A percentile compares a stretch with the other conserved stretches of the same genome.
Evolutionary conservation across 2,329 filamentous ascomycete genomes (phyloP).

Genomic region (Penicillium vulpinum): DNA sequence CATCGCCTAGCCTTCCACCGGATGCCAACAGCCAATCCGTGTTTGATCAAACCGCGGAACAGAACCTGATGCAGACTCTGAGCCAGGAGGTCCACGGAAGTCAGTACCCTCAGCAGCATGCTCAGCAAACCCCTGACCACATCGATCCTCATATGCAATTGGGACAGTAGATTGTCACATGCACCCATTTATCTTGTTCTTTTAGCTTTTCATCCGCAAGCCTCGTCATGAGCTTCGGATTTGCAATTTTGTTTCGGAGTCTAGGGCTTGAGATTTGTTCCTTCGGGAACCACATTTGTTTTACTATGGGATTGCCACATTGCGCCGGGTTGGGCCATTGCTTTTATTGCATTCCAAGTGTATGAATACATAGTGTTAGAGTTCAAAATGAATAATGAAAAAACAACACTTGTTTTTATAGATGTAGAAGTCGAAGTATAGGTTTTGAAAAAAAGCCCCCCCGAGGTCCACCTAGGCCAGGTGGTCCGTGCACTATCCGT

Average conservation of each 20-base stretch:
- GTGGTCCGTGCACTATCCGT: slow-evolving; percentile 10
- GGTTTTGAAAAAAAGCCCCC: neutral
- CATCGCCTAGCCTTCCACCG: slow-evolving; percentile 37
- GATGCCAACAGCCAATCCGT: slow-evolving; percentile 34
- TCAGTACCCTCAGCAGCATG: slow-evolving; percentile 35
- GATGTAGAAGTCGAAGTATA: neutral
- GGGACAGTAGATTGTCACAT: slow-evolving; percentile 25
- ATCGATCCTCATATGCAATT: slow-evolving; percentile 40
- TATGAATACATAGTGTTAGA: slow-evolving; percentile 15
- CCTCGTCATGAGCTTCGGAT: neutral
- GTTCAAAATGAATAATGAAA: slow-evolving; percentile 1
- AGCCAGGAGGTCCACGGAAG: slow-evolving; percentile 45
- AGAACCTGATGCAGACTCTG: slow-evolving; percentile 47
- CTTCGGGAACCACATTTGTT: slow-evolving; percentile 10
- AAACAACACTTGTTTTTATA: neutral
- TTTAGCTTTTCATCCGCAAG: neutral
- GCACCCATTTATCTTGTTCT: neutral
- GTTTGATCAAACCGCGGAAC: slow-evolving; percentile 44
- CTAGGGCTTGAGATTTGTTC: slow-evolving; percentile 10
- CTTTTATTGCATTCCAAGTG: slow-evolving; percentile 7
- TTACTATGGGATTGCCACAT: slow-evolving; percentile 7
- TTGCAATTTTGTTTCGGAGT: slow-evolving; percentile 10
- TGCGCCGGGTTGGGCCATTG: slow-evolving; percentile 4
- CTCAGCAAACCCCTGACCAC: slow-evolving; percentile 25
- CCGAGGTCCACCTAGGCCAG: neutral